Base-by-base conservation (phyloP, 352 stramenopile genomes). In the Phytophthora boehmeriae region DNA sequence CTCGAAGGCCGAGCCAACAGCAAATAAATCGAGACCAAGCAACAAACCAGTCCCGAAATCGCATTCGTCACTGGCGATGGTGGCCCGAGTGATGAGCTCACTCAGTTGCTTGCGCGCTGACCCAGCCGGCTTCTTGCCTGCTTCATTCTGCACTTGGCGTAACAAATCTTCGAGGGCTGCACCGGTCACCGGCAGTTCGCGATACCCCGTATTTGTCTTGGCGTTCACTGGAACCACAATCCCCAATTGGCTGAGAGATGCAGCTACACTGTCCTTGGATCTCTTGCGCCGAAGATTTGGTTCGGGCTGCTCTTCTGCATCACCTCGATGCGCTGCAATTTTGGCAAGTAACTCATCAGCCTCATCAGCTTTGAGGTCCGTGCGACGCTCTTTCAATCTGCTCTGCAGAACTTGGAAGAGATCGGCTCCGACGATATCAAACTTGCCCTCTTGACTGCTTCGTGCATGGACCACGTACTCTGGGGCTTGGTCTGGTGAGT, bases 1-100 rank as follows among this genome's bases (percentile, higher is more conserved):
- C 70, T 88, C 68, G 4, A 86, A 69, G 32, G 54, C 53, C 0
- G 61, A 39, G 3, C 75, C 71, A n/a, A 56, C 59, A 1, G 73
- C 83, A 32, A 87, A 89, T 5, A 90, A 54, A 42, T 90, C 78
- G 2, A 90, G 56, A 19, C 81, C 81, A 13, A 90, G 73, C 56
- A 88, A 56, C 27, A 90, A 54, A 38, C 76, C 66, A 4, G 81
- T 89, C 8, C 81, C 81, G 60, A 90, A 90, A 54, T 90, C 81
- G 54, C 76, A 89, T 39, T 90, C 81, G 46, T 90, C 81, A 58
- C 70, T 86, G 16, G 78, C 81, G 27, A 90, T 90, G 25, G 78
- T 88, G 13, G 81, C 75, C 13, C 81, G 73, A 11, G 78, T 90
- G 47, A 89, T 68, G n/a, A 90, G 35, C 6, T 80, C 80, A 34